Evolutionary conservation across 2,329 filamentous ascomycete genomes (phyloP).

Genomic region (Fusarium decemcellulare): DNA sequence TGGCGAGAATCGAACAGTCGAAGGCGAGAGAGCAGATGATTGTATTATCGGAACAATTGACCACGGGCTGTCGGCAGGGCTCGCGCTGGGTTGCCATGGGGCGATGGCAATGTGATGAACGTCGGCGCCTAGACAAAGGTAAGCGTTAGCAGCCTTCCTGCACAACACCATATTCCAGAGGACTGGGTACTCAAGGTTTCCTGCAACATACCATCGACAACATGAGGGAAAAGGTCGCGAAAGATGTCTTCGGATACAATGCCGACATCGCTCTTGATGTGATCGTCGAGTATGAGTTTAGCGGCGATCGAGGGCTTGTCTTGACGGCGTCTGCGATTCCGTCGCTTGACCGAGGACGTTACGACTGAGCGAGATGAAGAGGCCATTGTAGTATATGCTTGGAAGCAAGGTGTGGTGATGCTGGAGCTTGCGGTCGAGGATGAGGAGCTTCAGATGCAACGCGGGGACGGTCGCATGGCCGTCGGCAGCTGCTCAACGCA

Average conservation of each 20-base stretch:
- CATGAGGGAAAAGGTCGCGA: constrained; percentile 81
- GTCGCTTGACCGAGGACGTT: constrained; percentile 52
- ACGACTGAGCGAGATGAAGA: constrained; percentile 46
- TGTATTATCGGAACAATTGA: constrained; percentile 83
- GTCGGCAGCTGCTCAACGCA: constrained; percentile 6
- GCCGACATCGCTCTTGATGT: constrained; percentile 87
- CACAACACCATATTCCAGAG: not conserved
- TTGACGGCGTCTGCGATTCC: constrained; percentile 68
- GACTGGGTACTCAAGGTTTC: no score
- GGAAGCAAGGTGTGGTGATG: constrained; percentile 8
- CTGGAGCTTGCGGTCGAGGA: constrained; percentile 23
- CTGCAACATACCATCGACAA: constrained; percentile 64
- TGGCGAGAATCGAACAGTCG: constrained; percentile 84
- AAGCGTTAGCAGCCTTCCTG: constrained; percentile 10
- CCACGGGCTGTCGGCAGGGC: constrained; percentile 79
- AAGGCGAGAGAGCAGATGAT: constrained; percentile 77
- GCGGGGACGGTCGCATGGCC: constrained; percentile 38
- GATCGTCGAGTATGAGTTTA: constrained; percentile 86
- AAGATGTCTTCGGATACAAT: constrained; percentile 90
- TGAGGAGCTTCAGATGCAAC: constrained; percentile 34
- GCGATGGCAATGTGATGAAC: constrained; percentile 79
- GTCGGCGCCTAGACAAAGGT: constrained; percentile 45
- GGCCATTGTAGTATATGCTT: constrained; percentile 44
- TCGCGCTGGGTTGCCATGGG: constrained; percentile 76
- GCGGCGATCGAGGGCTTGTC: constrained; percentile 85